Conservation (phyloP, 805 yeast species). For the Cyberlindnera bimundalis region DNA sequence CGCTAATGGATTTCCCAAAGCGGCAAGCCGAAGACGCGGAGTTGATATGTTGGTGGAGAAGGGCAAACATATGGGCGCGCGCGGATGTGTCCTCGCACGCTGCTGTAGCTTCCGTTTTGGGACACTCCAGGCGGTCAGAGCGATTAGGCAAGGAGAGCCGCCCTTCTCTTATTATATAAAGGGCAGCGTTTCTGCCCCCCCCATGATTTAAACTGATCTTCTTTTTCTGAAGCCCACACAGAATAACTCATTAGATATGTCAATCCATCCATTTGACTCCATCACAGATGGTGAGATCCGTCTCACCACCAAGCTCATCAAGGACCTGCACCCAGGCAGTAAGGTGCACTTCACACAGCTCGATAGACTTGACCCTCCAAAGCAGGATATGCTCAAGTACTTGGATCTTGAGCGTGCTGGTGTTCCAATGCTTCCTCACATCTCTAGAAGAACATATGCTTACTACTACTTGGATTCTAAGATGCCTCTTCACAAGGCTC, state of each 20-base stretch:
- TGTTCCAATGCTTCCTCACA: slow-evolving; percentile 44
- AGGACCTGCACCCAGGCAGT: slow-evolving; percentile 50
- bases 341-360: slow-evolving; percentile 63
- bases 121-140: slow-evolving; percentile 12
- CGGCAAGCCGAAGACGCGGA: slow-evolving; percentile 8
- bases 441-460: slow-evolving; percentile 65
- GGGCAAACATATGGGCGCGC: no score
- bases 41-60: no score
- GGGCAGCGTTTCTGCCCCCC: no score
- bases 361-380: slow-evolving; percentile 77
- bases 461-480: slow-evolving; percentile 58
- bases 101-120: slow-evolving; percentile 11
- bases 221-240: background rate
- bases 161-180: no score
- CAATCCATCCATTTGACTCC: slow-evolving; percentile 56
- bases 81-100: no score
- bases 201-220: no score
- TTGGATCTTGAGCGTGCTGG: slow-evolving; percentile 65
- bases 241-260: slow-evolving; percentile 6
- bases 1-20: slow-evolving; percentile 1
- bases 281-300: slow-evolving; percentile 56
- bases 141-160: no score
- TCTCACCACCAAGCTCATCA: slow-evolving; percentile 55
- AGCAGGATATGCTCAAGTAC: slow-evolving; percentile 62
- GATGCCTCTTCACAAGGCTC: slow-evolving; percentile 61